These are phyloP conservation scores for Trichosporon ovoides DNA, from an alignment of 1,284 basidiomycete genomes.

Conservation along the genomic window DNA sequence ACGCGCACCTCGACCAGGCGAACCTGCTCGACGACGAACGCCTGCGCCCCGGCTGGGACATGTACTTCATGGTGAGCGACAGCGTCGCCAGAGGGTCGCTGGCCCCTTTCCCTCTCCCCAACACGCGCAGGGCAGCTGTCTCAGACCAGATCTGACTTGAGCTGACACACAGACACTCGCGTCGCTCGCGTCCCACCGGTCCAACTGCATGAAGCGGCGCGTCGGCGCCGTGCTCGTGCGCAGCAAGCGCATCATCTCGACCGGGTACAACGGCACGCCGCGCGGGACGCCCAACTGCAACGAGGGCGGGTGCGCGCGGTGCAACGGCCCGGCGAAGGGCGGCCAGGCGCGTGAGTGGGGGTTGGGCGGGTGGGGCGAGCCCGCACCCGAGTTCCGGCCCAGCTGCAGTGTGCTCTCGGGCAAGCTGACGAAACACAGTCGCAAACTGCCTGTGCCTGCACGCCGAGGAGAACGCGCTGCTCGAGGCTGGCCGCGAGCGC, in stretches of 20 bases:
- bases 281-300: constrained; percentile 82
- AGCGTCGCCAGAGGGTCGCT: too few relatives aligned
- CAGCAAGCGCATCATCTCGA: constrained; percentile 76
- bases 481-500: constrained; percentile 84
- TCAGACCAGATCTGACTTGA: background rate
- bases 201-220: constrained; percentile 97
- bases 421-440: background rate
- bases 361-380: too few relatives aligned
- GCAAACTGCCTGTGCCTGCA: constrained; percentile 87
- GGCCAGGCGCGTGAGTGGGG: constrained; percentile 54
- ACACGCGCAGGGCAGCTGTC: too few relatives aligned
- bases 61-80: constrained; percentile 80
- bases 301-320: constrained; percentile 74
- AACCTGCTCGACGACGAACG: constrained; percentile 67
- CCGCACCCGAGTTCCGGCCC: too few relatives aligned
- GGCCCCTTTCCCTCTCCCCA: too few relatives aligned
- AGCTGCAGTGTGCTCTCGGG: too few relatives aligned
- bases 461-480: constrained; percentile 94
- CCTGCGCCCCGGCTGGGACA: constrained; percentile 83
- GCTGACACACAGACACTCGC: constrained; percentile 64
- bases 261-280: constrained; percentile 98
- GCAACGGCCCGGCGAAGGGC: constrained; percentile 60
- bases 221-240: constrained; percentile 89
- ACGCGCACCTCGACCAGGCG: constrained; percentile 61
- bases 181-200: constrained; percentile 74